phyloP scores from a whole-genome alignment of 179 eudicot species.

The Vitellaria paradoxa region DNA sequence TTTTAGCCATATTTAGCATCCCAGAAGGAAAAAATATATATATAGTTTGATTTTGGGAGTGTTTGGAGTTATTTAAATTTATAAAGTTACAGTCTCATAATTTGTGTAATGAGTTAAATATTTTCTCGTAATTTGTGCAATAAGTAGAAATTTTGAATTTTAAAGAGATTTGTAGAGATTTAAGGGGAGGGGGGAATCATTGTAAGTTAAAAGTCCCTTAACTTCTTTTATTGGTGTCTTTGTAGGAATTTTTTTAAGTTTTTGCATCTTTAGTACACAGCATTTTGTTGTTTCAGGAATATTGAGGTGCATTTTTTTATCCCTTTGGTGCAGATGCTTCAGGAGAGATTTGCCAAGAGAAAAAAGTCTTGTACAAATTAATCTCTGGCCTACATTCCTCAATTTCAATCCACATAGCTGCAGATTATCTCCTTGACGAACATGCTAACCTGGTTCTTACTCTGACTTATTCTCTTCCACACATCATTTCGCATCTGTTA shows the following conservation, averaged over 20 bases:
- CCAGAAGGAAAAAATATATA: no score
- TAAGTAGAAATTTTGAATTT: no score
- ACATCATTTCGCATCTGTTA: no score
- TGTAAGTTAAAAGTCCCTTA: no score
- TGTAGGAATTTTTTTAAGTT: background rate
- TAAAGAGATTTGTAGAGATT: no score
- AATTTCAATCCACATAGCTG: conserved; percentile 82
- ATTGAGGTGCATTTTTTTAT: background rate
- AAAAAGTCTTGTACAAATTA: conserved; percentile 76
- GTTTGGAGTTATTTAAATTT: no score
- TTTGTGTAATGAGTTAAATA: no score
- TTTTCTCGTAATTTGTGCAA: no score
- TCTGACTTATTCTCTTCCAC: conserved; percentile 1
- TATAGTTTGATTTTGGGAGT: no score
- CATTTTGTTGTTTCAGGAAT: background rate
- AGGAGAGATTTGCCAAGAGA: conserved; percentile 82
- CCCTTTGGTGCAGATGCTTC: conserved; percentile 49
- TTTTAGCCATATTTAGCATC: no score
- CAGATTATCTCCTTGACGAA: conserved; percentile 89
- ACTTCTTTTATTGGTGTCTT: background rate
- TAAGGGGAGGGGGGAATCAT: no score
- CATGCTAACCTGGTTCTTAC: conserved; percentile 47
- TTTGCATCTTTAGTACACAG: background rate
- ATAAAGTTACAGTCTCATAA: no score
- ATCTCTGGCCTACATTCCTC: conserved; percentile 93